Conservation (phyloP, 2,329 filamentous ascomycete genomes). For the Verticillium dahliae region DNA sequence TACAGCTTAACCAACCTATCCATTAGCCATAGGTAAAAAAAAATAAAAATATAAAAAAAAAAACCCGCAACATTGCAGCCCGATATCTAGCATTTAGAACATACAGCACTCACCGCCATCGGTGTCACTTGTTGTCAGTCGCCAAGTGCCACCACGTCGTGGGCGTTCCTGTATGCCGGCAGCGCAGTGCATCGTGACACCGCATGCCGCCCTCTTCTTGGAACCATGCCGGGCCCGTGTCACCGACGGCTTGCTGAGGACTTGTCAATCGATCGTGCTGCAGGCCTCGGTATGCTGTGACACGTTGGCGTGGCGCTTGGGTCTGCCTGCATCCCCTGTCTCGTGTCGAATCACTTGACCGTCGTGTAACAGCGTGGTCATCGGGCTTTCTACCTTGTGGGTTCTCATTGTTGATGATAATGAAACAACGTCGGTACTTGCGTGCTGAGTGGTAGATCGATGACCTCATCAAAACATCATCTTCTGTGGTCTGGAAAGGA, state of each 20-base stretch:
- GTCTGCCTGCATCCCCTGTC: not conserved
- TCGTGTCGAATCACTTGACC: not conserved
- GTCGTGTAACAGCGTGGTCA: not conserved
- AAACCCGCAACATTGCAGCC: not conserved
- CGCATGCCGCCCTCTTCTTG: not conserved
- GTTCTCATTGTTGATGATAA: not conserved
- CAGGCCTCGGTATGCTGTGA: not conserved
- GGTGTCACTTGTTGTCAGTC: not conserved
- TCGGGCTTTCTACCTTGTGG: not conserved
- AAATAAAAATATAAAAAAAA: not conserved
- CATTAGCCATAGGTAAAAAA: not conserved
- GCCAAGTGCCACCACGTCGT: not conserved
- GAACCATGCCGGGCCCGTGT: not conserved
- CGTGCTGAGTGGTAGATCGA: not conserved
- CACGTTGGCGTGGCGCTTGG: not conserved
- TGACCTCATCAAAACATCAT: not conserved
- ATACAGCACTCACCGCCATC: not conserved
- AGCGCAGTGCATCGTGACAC: not conserved
- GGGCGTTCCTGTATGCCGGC: not conserved
- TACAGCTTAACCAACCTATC: too few relatives aligned
- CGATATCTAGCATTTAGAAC: not conserved
- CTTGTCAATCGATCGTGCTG: not conserved
- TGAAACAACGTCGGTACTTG: not conserved
- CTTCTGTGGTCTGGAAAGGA: not conserved
- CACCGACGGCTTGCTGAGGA: not conserved